phyloP scores from a whole-genome alignment of 148 eudicot genomes.

The Chenopodium quinoa region DNA sequence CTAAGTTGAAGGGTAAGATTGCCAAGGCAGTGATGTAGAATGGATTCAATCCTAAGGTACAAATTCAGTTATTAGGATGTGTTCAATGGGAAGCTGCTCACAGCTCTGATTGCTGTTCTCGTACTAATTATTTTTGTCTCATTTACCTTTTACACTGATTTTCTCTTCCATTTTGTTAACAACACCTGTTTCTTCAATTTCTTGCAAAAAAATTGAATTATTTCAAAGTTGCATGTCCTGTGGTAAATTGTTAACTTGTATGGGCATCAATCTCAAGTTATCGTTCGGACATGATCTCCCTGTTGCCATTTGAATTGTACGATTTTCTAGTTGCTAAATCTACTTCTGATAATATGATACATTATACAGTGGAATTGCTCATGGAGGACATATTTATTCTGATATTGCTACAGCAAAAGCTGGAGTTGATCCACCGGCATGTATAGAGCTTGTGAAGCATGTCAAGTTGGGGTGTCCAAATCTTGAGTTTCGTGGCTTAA shows the following conservation, averaged over 20 bases:
- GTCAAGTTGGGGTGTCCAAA: slow-evolving; percentile 68
- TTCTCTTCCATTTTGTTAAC: neutral
- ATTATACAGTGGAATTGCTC: slow-evolving; percentile 18
- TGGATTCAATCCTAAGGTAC: too few relatives aligned
- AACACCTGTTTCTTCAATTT: neutral
- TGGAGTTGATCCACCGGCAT: slow-evolving; percentile 74
- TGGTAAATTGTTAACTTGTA: neutral
- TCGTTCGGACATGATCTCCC: neutral
- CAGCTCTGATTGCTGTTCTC: neutral
- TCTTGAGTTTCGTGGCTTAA: slow-evolving; percentile 78
- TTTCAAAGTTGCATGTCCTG: neutral
- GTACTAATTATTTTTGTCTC: neutral
- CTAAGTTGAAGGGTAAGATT: neutral
- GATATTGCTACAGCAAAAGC: slow-evolving; percentile 71
- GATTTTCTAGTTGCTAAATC: neutral
- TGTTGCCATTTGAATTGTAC: neutral
- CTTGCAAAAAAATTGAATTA: neutral
- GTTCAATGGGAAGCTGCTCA: neutral
- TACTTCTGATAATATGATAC: neutral
- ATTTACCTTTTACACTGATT: neutral
- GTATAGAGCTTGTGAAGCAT: slow-evolving; percentile 82
- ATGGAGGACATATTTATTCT: slow-evolving; percentile 9
- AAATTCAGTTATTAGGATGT: neutral
- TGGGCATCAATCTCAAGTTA: neutral
- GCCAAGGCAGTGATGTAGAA: neutral